Base-by-base conservation (phyloP, 2,329 filamentous ascomycete genomes). In the Fusarium sarcochroum region DNA sequence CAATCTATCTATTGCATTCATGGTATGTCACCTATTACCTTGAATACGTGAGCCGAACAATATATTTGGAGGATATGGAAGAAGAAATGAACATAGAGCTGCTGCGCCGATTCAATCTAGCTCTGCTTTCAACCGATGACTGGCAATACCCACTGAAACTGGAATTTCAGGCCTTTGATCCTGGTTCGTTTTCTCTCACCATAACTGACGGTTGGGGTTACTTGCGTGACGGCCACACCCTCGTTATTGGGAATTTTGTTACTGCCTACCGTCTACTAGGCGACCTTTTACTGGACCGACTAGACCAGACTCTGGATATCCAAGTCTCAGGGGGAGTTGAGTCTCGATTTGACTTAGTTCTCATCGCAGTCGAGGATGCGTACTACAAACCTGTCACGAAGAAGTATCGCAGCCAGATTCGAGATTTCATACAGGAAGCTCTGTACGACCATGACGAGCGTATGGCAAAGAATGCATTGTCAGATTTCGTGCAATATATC, bases 21-120 rank as follows among this genome's bases (percentile, higher is more conserved):
- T 50, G 48, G 48, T 41, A 20, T 1, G 3, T 50, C 2, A 40
- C 17, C 6, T 6, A 50, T 1, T 49, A 4, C 6, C n/a, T 50
- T 2, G 0, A 7, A 30, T 13, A 11, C 4, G 10, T 30, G 27
- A 11, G 10, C 27, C 10, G 13, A 30, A 5, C 2, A 4, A 9
- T 20, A 0, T 17, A 10, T 1, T 0, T 3, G 0, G 0, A 4
- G 17, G 0, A 11, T 3, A 0, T 6, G 1, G 3, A 20, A 10
- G 2, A 3, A 1, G 2, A 17, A 4, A 8, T 2, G 0, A 3
- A 18, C 2, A 9, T 1, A 20, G n/a, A 20, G 0, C 34, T 50
- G 6, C 47, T 50, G 1, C 2, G 2, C n/a, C 47, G 34, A 7
- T 5, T 50, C 9, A 5, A n/a, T 14, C 14, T 2, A 1, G 20